Conservation (phyloP, 345 rosid species). For the Melaleuca quinquenervia region DNA sequence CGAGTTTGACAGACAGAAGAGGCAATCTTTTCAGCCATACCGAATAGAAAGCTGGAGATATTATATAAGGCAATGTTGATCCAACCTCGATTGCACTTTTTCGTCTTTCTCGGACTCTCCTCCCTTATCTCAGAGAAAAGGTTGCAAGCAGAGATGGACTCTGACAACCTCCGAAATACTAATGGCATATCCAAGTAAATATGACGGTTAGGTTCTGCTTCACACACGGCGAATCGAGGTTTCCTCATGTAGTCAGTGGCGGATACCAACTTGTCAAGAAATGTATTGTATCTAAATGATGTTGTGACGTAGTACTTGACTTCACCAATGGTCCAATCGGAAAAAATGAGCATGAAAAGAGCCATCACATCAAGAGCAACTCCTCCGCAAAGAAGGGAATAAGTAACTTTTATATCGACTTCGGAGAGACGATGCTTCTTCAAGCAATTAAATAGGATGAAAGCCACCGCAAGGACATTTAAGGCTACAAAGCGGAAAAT, state of each 20-base stretch:
- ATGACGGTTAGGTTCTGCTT: not conserved
- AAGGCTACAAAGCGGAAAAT: not conserved
- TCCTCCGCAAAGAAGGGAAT: not conserved
- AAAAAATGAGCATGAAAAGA: not conserved
- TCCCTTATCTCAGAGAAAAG: not conserved
- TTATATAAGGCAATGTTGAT: not conserved
- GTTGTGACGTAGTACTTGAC: not conserved
- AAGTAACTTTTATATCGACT: no score
- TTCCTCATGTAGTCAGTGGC: not conserved
- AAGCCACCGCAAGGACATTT: not conserved
- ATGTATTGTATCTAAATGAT: no score
- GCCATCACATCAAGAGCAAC: not conserved
- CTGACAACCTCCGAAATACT: not conserved
- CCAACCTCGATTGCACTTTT: not conserved
- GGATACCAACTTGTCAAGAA: no score
- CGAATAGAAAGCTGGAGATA: no score
- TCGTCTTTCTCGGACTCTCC: no score
- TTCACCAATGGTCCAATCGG: not conserved
- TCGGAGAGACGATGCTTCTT: not conserved
- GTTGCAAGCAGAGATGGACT: not conserved
- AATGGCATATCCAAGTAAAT: not conserved
- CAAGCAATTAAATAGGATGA: not conserved
- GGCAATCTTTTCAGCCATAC: not conserved
- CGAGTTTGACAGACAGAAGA: not conserved
- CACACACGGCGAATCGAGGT: not conserved